Conservation (phyloP, 192 early-diverging fungal species). For the Linnemannia hyalina region DNA sequence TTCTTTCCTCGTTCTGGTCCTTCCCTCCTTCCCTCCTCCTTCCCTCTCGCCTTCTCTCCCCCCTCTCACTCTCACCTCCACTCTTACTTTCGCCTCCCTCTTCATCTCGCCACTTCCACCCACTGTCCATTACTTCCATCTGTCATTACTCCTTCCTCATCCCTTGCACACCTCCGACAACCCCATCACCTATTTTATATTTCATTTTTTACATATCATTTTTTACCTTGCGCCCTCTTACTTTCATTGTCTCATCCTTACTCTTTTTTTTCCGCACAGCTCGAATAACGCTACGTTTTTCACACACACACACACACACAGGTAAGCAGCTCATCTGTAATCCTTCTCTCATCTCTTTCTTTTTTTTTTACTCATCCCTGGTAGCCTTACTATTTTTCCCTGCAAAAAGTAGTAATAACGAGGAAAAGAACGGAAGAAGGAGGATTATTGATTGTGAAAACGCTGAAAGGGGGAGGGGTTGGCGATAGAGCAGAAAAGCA, state of each 20-base stretch:
- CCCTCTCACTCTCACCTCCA: background rate
- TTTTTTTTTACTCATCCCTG: background rate
- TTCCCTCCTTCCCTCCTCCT: background rate
- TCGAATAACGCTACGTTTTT: background rate
- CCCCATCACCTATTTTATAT: slow-evolving; percentile 9
- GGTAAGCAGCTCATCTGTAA: background rate
- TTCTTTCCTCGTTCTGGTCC: background rate
- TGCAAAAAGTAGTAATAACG: background rate
- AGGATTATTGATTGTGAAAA: background rate
- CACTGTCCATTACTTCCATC: slow-evolving; percentile 4
- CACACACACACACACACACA: background rate
- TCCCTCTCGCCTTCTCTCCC: background rate
- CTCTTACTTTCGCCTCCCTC: background rate
- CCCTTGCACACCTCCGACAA: background rate
- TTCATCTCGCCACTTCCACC: background rate
- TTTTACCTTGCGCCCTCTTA: slow-evolving; percentile 4
- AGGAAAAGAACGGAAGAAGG: background rate
- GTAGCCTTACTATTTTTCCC: background rate
- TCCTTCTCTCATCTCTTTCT: background rate
- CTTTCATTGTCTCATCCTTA: background rate
- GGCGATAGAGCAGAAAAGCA: background rate
- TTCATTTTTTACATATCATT: slow-evolving; percentile 4
- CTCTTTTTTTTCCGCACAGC: background rate
- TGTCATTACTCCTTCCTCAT: background rate
- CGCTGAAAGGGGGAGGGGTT: too few relatives aligned